Evolutionary conservation across 129 eudicot genomes (phyloP).

Genomic region (Saposhnikovia divaricata): DNA sequence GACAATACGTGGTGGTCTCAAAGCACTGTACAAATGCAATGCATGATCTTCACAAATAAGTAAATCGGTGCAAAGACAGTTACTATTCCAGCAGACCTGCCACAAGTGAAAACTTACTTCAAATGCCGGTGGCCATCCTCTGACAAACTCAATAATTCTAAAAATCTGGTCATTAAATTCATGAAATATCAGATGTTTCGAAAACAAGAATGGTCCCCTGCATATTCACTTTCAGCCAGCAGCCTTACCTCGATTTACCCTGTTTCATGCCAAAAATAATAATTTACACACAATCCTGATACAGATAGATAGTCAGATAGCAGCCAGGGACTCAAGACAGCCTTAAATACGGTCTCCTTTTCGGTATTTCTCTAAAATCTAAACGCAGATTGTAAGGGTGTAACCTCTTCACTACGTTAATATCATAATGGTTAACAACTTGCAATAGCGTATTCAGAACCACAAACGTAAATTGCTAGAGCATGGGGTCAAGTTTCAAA

Average conservation of each 20-base stretch:
- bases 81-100: background rate
- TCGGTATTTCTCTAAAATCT: background rate
- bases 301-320: background rate
- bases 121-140: background rate
- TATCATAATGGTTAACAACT: background rate
- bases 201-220: conserved; percentile 6
- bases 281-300: background rate
- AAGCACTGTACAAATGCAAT: background rate
- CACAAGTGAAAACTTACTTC: background rate
- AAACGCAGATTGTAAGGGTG: background rate
- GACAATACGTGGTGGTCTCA: background rate
- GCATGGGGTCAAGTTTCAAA: background rate
- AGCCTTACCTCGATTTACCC: background rate
- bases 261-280: background rate
- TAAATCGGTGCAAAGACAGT: background rate
- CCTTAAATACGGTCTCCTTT: background rate
- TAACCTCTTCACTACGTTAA: background rate
- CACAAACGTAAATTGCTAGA: background rate
- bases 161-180: background rate
- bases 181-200: background rate
- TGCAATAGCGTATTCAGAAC: background rate
- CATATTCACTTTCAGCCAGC: background rate
- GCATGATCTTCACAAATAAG: background rate
- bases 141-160: background rate
- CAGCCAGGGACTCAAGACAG: background rate